Evolutionary conservation across 306 rosid species (phyloP).

Genomic region (Sophora flavescens): DNA sequence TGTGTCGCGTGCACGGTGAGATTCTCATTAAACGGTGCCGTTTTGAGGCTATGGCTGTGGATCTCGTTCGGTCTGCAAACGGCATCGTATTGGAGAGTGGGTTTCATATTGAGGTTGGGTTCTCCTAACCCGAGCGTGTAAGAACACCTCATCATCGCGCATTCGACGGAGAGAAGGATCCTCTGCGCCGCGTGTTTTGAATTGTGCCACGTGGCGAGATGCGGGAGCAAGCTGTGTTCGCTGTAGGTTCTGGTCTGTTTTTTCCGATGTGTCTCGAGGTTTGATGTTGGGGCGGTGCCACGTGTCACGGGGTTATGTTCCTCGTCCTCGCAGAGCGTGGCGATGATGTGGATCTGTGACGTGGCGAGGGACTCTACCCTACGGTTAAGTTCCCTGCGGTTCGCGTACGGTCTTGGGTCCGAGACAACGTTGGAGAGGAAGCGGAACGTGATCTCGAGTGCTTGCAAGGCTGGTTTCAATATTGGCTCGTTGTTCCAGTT

Average conservation of each 20-base stretch:
- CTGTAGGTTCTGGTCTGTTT: conserved; percentile 59
- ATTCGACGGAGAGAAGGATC: conserved; percentile 74
- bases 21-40: conserved; percentile 63
- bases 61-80: conserved; percentile 72
- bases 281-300: conserved; percentile 68
- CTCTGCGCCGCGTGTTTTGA: conserved; percentile 70
- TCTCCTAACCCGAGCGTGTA: conserved; percentile 87
- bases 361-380: conserved; percentile 67
- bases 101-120: conserved; percentile 73
- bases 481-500: conserved; percentile 72
- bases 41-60: conserved; percentile 61
- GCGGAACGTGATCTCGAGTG: conserved; percentile 81
- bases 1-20: conserved; percentile 75
- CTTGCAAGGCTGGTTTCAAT: conserved; percentile 78
- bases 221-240: conserved; percentile 73
- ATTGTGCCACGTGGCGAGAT: conserved; percentile 78
- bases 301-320: conserved; percentile 57
- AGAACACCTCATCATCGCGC: conserved; percentile 76
- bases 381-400: conserved; percentile 75
- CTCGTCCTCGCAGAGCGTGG: conserved; percentile 75
- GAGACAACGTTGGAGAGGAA: conserved; percentile 69
- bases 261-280: conserved; percentile 31
- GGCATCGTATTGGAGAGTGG: conserved; percentile 71
- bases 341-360: conserved; percentile 66
- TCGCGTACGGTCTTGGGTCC: conserved; percentile 76